Base-by-base conservation (phyloP, 2,329 filamentous ascomycete genomes). In the Colletotrichum siamense region DNA sequence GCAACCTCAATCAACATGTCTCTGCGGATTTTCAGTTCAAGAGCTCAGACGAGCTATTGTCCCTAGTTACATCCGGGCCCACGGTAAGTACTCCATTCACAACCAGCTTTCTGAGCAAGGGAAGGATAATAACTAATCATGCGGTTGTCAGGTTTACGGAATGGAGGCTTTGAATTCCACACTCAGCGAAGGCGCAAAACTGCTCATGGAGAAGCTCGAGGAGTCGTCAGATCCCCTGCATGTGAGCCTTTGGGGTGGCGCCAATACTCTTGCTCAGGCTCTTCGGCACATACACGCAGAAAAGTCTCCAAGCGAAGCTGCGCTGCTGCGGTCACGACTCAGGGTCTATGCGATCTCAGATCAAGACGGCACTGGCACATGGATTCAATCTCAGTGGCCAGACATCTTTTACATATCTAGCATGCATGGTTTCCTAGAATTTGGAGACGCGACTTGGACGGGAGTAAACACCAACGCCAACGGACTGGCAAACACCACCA, bases 331-430 rank as follows among this genome's bases (percentile, higher is more conserved):
- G 4, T 78, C 82, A 4, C 87, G 87, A 76, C 80, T 91, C 6
- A 84, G 89, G 12, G 85, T 91, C 8, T 91, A 91, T 79, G 83
- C 90, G 39, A 91, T 92, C 69, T 91, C 89, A 7, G 91, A 92
- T 77, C 91, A 92, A 77, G 91, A 92, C 76, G 87, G 92, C 75
- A 88, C 88, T 0, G 90, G 89, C 0, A 82, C 86, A 0, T 92
- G 90, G 90, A 89, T 92, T 44, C 87, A 91, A 15, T 81, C 84
- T 57, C 86, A 84, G 3, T 92, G 88, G 75, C 89, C 91, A 0
- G 86, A 89, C 32, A 80, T 92, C 8, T 88, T 90, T 78, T 92
- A 91, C 80, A 91, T 92, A 64, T 84, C 83, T 13, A 90, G 88
- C 0, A 81, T 91, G 3, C 91, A 92, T 78, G 89, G 86, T 6